Evolutionary conservation across 768 basidiomycete species (phyloP), one percentile per base, ranked within the genome.

Genomic region (Boletus rex-veris): DNA sequence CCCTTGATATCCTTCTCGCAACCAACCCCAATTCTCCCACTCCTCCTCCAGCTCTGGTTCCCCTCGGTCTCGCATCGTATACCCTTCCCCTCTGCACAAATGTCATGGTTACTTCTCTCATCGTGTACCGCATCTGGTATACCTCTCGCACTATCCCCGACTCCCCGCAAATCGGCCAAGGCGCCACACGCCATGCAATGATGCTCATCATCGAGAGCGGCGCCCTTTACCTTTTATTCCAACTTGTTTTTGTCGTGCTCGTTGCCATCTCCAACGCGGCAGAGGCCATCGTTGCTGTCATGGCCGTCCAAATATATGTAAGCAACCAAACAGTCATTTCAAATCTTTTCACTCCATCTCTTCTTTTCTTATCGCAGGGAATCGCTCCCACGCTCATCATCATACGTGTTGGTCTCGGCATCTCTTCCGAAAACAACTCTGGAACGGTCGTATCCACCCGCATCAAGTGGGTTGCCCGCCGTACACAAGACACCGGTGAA

Each of bases 271-370:
- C 55, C 26, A 64, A 66, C 48, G 64, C 70, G 7, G 73, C 77
- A n/a, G 64, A 71, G 49, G 71, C 58, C 7, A 64, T 78, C 41
- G 53, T 72, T 15, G 73, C 58, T n/a, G 69, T 69, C 24, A 64
- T 74, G 33, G 69, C 74, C 21, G 65, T 69, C 19, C 75, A 78
- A 62, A 63, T 73, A 28, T 77, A 78, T 44, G 76, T 75, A 43
- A 61, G 74, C 48, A 39, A n/a, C 15, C 30, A 12, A 40, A 35
- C 2, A n/a, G 15, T n/a, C 1, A 7, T 16, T 38, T 36, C 7
- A 8, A n/a, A n/a, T 7, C 24, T 24, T 24, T 6, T 36, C 24
- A 30, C 24, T 21, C 8, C 15, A 41, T 40, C 0, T 30, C 8
- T 18, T 42, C 8, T 35, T 35, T 45, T 28, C 39, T 44, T 45